These are phyloP conservation scores for Salmacisia buchloeana DNA, from an alignment of 1,284 basidiomycete genomes.

Conservation along the genomic window DNA sequence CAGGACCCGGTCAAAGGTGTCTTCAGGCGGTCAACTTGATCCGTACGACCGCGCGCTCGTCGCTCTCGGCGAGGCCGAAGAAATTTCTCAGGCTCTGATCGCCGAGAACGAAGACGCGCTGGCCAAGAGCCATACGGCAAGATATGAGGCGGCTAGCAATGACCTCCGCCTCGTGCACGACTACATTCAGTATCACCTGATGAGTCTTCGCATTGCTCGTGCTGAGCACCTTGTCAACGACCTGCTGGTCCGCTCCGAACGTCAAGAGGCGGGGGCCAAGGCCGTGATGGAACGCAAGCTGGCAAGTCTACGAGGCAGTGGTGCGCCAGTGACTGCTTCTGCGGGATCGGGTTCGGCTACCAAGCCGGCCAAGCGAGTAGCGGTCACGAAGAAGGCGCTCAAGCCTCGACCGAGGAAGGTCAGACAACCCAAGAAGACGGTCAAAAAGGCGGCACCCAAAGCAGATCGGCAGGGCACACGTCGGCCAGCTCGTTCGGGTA, in stretches of 20 bases:
- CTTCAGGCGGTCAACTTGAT: constrained; percentile 19
- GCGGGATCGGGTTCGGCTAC: not conserved
- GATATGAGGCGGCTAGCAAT: constrained; percentile 44
- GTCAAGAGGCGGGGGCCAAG: constrained; percentile 36
- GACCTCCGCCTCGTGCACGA: constrained; percentile 46
- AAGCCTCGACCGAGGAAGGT: not conserved
- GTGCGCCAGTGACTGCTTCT: too few relatives aligned
- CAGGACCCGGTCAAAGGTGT: not conserved
- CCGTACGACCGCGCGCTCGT: constrained; percentile 46
- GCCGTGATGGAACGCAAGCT: constrained; percentile 26
- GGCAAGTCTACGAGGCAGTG: constrained; percentile 11
- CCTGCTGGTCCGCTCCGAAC: constrained; percentile 36
- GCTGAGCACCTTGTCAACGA: constrained; percentile 39
- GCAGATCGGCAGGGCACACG: constrained; percentile 7
- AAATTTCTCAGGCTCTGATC: constrained; percentile 38
- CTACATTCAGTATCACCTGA: constrained; percentile 42
- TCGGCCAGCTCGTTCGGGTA: constrained; percentile 37
- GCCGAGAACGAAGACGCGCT: constrained; percentile 46
- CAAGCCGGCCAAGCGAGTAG: constrained; percentile 7
- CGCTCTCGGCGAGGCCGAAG: constrained; percentile 44
- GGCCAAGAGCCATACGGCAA: constrained; percentile 40
- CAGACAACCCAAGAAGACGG: not conserved
- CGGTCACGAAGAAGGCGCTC: constrained; percentile 11
- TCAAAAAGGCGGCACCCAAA: not conserved
- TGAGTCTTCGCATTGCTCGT: constrained; percentile 39